Evolutionary conservation across 2,329 filamentous ascomycete species (phyloP).

Genomic region (Colletotrichum neosansevieriae): DNA sequence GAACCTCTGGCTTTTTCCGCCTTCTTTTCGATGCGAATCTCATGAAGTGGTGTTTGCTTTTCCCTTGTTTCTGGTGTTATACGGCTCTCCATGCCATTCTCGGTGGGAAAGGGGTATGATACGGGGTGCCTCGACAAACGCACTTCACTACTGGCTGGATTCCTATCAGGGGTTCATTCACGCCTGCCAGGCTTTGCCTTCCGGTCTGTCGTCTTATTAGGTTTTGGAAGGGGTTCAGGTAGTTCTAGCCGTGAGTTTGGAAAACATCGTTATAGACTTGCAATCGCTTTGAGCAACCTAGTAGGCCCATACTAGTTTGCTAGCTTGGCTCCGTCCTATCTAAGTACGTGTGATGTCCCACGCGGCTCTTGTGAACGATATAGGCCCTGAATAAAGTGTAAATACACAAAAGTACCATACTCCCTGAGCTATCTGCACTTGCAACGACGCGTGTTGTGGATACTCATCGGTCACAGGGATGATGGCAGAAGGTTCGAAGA

Average conservation of each 20-base stretch:
- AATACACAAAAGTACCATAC: background rate
- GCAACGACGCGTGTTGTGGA: background rate
- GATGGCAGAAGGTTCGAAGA: conserved; percentile 14
- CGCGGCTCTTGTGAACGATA: background rate
- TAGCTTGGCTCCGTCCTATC: no score
- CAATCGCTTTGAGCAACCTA: background rate
- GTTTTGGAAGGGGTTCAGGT: conserved; percentile 27
- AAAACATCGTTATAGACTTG: conserved; percentile 39
- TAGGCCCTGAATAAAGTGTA: background rate
- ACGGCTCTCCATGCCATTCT: conserved; percentile 12
- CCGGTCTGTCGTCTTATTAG: conserved; percentile 29
- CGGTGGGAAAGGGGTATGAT: conserved; percentile 9
- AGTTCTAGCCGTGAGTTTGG: conserved; percentile 29
- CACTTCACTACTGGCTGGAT: conserved; percentile 26
- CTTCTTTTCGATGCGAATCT: conserved; percentile 29
- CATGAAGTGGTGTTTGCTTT: conserved; percentile 38
- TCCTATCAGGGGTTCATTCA: conserved; percentile 27
- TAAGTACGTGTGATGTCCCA: background rate
- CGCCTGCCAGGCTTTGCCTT: background rate
- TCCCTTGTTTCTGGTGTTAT: conserved; percentile 24
- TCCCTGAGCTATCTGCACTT: no score
- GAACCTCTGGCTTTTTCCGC: conserved; percentile 35
- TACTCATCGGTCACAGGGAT: conserved; percentile 30
- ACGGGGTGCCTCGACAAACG: conserved; percentile 14
- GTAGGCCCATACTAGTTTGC: no score